A percentile compares a stretch with the other conserved stretches of the same genome.
Evolutionary conservation across 2,329 filamentous ascomycete species (phyloP).

Genomic region (Mycogone perniciosa): DNA sequence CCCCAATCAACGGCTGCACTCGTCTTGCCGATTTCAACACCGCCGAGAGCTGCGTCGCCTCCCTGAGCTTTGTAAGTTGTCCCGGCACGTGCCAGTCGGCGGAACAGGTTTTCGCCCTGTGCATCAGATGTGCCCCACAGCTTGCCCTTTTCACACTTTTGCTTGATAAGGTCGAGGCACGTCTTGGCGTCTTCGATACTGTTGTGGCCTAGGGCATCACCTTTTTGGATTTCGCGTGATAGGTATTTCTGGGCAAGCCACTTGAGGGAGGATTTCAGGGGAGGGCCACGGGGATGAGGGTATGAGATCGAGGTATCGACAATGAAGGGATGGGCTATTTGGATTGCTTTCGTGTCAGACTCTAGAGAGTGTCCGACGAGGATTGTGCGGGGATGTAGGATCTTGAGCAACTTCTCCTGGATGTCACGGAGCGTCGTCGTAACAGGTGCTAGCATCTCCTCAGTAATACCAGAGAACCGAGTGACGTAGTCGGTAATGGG

Average conservation of each 20-base stretch:
- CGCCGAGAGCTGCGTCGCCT: slow-evolving; percentile 50
- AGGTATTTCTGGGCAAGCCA: slow-evolving; percentile 85
- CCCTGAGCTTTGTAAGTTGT: slow-evolving; percentile 57
- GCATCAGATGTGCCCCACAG: slow-evolving; percentile 75
- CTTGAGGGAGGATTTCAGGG: slow-evolving; percentile 84
- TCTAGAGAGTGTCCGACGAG: slow-evolving; percentile 77
- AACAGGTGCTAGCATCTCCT: slow-evolving; percentile 72
- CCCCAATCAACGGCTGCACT: slow-evolving; percentile 87
- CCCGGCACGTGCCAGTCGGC: slow-evolving; percentile 62
- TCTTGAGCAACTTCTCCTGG: slow-evolving; percentile 64
- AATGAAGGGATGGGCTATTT: slow-evolving; percentile 84
- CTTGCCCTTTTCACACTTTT: slow-evolving; percentile 91
- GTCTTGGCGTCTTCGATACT: slow-evolving; percentile 88
- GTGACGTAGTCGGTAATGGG: slow-evolving; percentile 94
- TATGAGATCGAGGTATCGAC: slow-evolving; percentile 88
- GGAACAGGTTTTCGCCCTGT: slow-evolving; percentile 83
- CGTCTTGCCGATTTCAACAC: slow-evolving; percentile 50
- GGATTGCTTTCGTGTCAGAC: slow-evolving; percentile 76
- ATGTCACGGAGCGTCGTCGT: slow-evolving; percentile 81
- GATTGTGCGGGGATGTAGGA: slow-evolving; percentile 67
- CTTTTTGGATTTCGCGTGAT: slow-evolving; percentile 79
- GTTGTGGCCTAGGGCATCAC: slow-evolving; percentile 70
- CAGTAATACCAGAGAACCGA: slow-evolving; percentile 84
- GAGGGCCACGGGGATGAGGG: slow-evolving; percentile 82
- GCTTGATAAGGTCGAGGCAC: slow-evolving; percentile 86